These are phyloP conservation scores for Scedosporium boydii DNA, from an alignment of 2,329 filamentous ascomycete species.

Conservation along the genomic window DNA sequence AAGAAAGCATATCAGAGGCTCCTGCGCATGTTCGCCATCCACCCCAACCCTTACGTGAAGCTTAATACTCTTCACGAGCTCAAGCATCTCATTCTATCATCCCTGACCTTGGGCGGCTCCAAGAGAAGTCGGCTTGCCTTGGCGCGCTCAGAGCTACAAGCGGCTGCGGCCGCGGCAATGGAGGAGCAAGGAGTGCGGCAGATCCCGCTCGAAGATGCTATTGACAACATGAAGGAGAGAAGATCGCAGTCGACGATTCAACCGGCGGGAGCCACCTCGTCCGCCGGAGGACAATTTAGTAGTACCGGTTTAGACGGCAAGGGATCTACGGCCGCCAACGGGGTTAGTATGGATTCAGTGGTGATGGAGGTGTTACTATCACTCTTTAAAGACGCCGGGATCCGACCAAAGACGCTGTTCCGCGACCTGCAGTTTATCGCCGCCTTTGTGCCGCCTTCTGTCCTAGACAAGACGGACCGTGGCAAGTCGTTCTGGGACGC, in stretches of 20 bases:
- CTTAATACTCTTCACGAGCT: conserved; percentile 76
- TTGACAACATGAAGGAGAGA: conserved; percentile 60
- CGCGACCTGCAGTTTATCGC: conserved; percentile 71
- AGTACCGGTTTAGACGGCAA: neutral
- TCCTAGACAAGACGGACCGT: conserved; percentile 52
- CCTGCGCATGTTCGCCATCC: conserved; percentile 77
- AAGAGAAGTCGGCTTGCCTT: conserved; percentile 26
- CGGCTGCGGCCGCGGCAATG: conserved; percentile 18
- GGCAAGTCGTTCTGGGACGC: conserved; percentile 86
- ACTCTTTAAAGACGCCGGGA: conserved; percentile 56
- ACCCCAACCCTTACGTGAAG: conserved; percentile 81
- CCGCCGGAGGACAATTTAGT: neutral
- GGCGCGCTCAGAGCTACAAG: conserved; percentile 14
- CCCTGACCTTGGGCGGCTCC: conserved; percentile 37
- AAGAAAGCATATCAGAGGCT: conserved; percentile 69
- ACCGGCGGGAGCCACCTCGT: conserved; percentile 1
- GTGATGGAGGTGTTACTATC: conserved; percentile 58
- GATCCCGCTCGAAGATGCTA: conserved; percentile 50
- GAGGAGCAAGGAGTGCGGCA: conserved; percentile 15
- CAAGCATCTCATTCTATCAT: conserved; percentile 71
- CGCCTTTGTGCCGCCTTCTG: conserved; percentile 50
- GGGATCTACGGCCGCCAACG: conserved; percentile 9
- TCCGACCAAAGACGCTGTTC: conserved; percentile 73
- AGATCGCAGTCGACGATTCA: conserved; percentile 38
- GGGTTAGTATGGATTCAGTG: conserved; percentile 35